Evolutionary conservation across 116 monocot genomes (phyloP).

Genomic region (Posidonia oceanica): DNA sequence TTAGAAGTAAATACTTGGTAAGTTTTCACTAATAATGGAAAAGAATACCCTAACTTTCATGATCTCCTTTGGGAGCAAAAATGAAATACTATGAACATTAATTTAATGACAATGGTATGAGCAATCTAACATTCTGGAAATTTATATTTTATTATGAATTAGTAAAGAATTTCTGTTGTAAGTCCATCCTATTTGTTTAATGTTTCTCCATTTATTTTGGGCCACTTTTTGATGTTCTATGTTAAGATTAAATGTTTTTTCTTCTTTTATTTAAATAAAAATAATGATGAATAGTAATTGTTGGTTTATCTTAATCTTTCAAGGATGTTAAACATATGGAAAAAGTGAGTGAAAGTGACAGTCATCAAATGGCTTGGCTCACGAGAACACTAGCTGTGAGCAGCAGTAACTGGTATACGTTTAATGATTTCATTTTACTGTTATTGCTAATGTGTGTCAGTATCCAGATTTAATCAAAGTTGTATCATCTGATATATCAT

Average conservation of each 20-base stretch:
- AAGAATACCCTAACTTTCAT: too few relatives aligned
- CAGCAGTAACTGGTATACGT: neutral
- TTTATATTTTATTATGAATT: too few relatives aligned
- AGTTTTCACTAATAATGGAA: too few relatives aligned
- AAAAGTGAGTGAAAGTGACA: neutral
- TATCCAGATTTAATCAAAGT: neutral
- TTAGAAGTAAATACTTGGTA: too few relatives aligned
- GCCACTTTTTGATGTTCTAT: neutral
- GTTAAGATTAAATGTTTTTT: neutral
- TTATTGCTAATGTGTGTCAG: neutral
- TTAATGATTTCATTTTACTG: neutral
- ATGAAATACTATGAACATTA: too few relatives aligned
- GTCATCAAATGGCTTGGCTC: neutral
- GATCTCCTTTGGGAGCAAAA: too few relatives aligned
- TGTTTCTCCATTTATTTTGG: neutral
- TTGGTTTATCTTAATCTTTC: neutral
- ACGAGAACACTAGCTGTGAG: neutral
- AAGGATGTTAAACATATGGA: constrained; percentile 2
- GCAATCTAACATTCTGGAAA: too few relatives aligned
- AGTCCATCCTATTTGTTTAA: neutral
- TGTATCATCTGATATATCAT: neutral
- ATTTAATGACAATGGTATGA: too few relatives aligned
- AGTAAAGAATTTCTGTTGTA: too few relatives aligned
- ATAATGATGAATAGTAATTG: neutral
- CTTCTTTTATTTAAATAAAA: neutral